phyloP scores from a whole-genome alignment of 2,329 filamentous ascomycete species.

The Sphaerulina musiva region DNA sequence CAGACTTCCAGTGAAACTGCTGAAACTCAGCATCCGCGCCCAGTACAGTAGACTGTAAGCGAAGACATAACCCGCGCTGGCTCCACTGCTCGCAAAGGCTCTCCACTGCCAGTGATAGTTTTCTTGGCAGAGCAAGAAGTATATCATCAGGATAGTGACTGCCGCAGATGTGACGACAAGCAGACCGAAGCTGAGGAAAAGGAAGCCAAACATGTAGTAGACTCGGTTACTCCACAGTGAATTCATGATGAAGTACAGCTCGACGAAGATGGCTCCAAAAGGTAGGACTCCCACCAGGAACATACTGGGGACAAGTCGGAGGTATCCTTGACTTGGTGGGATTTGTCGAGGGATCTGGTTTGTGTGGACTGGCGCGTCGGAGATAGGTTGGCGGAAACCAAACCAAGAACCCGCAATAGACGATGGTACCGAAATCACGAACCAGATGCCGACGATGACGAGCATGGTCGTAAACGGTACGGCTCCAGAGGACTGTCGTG shows the following conservation, averaged over 20 bases:
- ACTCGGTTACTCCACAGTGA: constrained; percentile 98
- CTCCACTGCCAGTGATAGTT: constrained; percentile 99
- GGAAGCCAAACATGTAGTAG: constrained; percentile 99
- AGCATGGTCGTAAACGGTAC: constrained; percentile 97
- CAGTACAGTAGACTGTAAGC: constrained; percentile 86
- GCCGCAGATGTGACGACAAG: constrained; percentile 95
- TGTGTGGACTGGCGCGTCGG: constrained; percentile 78
- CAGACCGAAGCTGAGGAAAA: constrained; percentile 93
- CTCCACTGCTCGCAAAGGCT: constrained; percentile 83
- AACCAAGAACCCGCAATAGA: constrained; percentile 88
- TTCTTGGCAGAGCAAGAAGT: constrained; percentile 91
- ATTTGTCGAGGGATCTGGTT: constrained; percentile 99
- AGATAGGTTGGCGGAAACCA: constrained; percentile 65
- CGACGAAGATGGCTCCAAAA: constrained; percentile 94
- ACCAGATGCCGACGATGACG: constrained; percentile 89
- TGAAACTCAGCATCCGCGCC: constrained; percentile 77
- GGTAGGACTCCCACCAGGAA: constrained; percentile 86
- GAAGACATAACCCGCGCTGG: constrained; percentile 87
- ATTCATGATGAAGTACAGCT: constrained; percentile 99
- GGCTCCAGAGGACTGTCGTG: constrained; percentile 81
- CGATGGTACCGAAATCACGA: constrained; percentile 87
- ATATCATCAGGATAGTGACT: constrained; percentile 88
- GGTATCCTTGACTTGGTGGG: constrained; percentile 73
- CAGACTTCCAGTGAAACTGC: constrained; percentile 76
- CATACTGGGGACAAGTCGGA: constrained; percentile 82